A percentile compares a stretch with the other conserved stretches of the same genome.
phyloP scores from a whole-genome alignment of 129 eudicot genomes.

The Arctium lappa region DNA sequence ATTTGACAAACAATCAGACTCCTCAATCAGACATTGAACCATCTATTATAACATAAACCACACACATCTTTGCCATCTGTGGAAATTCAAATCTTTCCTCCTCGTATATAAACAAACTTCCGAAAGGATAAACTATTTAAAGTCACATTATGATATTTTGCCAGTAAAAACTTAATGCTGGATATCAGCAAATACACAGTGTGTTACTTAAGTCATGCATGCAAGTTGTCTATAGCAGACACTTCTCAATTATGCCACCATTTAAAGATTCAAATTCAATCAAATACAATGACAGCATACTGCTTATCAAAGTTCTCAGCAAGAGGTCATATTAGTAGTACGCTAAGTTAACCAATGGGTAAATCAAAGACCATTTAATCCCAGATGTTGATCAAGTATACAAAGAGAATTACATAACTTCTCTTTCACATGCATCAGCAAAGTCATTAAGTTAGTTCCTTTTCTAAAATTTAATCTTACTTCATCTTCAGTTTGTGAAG shows the following conservation, averaged over 20 bases:
- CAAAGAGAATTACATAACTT: background rate
- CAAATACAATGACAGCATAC: background rate
- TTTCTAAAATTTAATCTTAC: background rate
- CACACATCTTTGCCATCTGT: background rate
- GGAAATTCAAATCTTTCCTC: background rate
- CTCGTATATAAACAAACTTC: background rate
- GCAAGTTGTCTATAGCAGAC: background rate
- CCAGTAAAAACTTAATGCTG: background rate
- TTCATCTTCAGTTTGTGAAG: background rate
- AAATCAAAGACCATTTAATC: background rate
- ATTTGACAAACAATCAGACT: background rate
- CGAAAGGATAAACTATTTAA: background rate
- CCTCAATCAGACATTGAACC: background rate
- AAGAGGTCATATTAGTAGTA: background rate
- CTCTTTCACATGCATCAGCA: background rate
- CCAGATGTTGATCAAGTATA: background rate
- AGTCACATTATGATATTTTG: background rate
- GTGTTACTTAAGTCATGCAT: background rate
- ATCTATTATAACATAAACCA: background rate
- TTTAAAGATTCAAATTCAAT: background rate
- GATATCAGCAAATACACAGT: background rate
- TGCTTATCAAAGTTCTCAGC: background rate
- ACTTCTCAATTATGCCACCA: background rate
- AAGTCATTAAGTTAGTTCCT: background rate
- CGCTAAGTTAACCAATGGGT: background rate